These are phyloP conservation scores for Parastagonospora nodorum DNA, from an alignment of 2,329 filamentous ascomycete genomes.

Conservation along the genomic window DNA sequence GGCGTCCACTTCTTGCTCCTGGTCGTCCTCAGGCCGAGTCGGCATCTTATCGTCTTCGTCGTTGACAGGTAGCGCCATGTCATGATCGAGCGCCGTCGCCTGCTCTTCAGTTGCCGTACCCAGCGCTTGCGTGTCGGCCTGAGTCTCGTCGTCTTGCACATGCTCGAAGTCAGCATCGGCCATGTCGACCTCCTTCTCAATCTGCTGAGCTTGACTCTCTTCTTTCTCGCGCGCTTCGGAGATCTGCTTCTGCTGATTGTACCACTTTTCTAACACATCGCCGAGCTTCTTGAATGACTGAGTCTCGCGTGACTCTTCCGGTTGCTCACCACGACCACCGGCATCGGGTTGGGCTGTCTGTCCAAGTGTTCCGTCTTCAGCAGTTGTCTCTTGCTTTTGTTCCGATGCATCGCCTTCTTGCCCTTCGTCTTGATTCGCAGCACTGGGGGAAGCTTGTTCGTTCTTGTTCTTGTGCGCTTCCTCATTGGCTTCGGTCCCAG, in stretches of 20 bases:
- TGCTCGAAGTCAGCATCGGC: constrained; percentile 89
- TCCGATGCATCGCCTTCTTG: constrained; percentile 68
- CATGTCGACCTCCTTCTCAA: constrained; percentile 69
- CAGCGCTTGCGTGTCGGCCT: constrained; percentile 88
- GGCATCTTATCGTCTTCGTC: constrained; percentile 50
- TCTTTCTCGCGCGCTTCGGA: constrained; percentile 52
- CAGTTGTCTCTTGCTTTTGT: constrained; percentile 66
- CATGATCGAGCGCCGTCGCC: constrained; percentile 81
- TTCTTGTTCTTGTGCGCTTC: constrained; percentile 60
- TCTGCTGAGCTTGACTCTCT: constrained; percentile 55
- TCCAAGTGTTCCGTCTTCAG: constrained; percentile 63
- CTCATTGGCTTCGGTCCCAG: constrained; percentile 69
- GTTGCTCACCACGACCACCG: constrained; percentile 42
- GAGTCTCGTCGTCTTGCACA: constrained; percentile 78
- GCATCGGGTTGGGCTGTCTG: constrained; percentile 43
- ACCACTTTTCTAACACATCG: constrained; percentile 90
- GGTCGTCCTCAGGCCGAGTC: constrained; percentile 40
- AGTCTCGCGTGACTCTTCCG: constrained; percentile 51
- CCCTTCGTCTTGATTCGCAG: constrained; percentile 67
- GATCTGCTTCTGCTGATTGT: constrained; percentile 86
- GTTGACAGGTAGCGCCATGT: constrained; percentile 79
- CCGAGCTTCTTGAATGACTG: constrained; percentile 94
- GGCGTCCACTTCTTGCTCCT: constrained; percentile 28
- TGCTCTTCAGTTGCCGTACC: constrained; percentile 89
- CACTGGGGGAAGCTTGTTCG: constrained; percentile 61